A percentile compares a stretch with the other conserved stretches of the same genome.
Evolutionary conservation across 257 asterid species (phyloP).

Genomic region (Solanum dulcamara): DNA sequence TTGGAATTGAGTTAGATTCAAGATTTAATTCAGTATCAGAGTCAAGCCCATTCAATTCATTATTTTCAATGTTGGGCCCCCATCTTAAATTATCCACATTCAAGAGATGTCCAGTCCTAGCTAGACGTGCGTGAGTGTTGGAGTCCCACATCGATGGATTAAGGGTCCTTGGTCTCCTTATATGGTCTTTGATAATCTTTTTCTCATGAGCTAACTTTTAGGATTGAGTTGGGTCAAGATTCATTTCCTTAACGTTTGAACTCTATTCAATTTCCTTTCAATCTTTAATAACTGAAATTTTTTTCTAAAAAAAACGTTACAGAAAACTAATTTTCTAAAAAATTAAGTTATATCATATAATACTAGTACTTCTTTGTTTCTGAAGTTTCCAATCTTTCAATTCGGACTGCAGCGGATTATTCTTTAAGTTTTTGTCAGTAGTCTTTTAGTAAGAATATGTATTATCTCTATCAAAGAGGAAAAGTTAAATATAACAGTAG

Average conservation of each 20-base stretch:
- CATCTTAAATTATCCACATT: background rate
- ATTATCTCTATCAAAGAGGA: background rate
- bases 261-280: background rate
- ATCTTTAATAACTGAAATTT: background rate
- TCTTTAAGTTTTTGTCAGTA: background rate
- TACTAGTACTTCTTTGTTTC: background rate
- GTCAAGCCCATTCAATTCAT: background rate
- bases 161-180: background rate
- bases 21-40: too few species aligned
- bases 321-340: background rate
- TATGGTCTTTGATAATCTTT: too few species aligned
- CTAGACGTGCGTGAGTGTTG: background rate
- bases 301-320: background rate
- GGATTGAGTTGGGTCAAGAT: too few species aligned
- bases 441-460: background rate
- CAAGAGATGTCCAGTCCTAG: background rate
- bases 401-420: background rate
- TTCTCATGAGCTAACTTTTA: too few species aligned
- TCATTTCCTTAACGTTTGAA: background rate
- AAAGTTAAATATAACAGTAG: background rate
- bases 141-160: background rate
- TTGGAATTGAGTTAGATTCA: background rate
- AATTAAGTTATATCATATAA: background rate
- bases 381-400: background rate
- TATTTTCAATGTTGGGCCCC: background rate